These are phyloP conservation scores for Globisporangium rhizosaccharum DNA, from an alignment of 352 stramenopile genomes.

Conservation along the genomic window DNA sequence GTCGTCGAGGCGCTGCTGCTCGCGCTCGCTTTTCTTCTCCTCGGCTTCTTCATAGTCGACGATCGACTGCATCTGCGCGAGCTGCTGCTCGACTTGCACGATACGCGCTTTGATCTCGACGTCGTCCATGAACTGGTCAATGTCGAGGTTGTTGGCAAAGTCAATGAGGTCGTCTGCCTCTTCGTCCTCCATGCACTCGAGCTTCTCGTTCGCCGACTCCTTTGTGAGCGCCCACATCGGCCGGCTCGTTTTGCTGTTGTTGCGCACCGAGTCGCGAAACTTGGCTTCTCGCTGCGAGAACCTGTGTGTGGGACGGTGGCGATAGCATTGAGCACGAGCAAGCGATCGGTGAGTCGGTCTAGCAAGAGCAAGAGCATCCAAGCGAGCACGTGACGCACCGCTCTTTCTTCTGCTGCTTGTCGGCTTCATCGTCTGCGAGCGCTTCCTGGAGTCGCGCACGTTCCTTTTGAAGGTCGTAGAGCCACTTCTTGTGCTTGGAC, in stretches of 20 bases:
- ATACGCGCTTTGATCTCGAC: conserved; percentile 80
- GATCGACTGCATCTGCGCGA: conserved; percentile 85
- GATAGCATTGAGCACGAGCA: not conserved
- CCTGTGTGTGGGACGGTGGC: conserved; percentile 13
- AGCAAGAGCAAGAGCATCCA: too few species aligned
- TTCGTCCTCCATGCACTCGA: conserved; percentile 61
- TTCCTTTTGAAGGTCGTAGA: conserved; percentile 90
- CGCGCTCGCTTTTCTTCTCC: conserved; percentile 75
- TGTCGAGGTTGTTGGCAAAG: conserved; percentile 92
- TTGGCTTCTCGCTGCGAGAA: conserved; percentile 77
- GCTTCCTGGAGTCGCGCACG: conserved; percentile 77
- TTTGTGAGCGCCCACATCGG: conserved; percentile 93
- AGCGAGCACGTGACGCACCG: conserved; percentile 15
- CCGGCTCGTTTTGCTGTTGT: conserved; percentile 24
- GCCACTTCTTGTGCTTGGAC: conserved; percentile 92
- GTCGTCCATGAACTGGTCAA: conserved; percentile 94
- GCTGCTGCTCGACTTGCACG: conserved; percentile 85
- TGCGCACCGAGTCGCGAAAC: conserved; percentile 56
- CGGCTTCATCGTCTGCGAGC: conserved; percentile 68
- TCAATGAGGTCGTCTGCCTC: conserved; percentile 90
- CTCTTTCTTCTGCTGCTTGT: conserved; percentile 62
- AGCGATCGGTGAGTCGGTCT: too few species aligned
- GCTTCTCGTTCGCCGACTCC: conserved; percentile 71
- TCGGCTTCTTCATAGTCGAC: conserved; percentile 73
- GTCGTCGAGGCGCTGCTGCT: conserved; percentile 74